phyloP scores from a whole-genome alignment of 129 eudicot genomes.

The Flaveria robusta region DNA sequence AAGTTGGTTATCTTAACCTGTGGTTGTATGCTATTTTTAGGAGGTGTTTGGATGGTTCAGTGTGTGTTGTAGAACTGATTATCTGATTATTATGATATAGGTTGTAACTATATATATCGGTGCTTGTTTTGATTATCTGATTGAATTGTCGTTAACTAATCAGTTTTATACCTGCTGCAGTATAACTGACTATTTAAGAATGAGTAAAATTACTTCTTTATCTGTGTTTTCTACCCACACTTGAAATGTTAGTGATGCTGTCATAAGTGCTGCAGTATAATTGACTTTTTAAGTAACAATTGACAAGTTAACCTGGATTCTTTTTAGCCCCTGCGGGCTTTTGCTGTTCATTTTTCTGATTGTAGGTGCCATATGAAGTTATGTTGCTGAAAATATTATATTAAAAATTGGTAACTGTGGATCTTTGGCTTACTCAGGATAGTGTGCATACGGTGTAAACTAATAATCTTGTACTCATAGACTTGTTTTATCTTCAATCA shows the following conservation, averaged over 20 bases:
- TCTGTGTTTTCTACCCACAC: neutral
- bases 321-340: neutral
- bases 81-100: neutral
- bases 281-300: neutral
- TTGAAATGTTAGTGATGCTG: neutral
- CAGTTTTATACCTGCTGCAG: neutral
- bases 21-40: neutral
- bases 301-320: constrained; percentile 7
- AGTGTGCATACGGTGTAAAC: neutral
- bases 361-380: neutral
- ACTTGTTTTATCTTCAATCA: neutral
- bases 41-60: neutral
- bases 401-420: neutral
- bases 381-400: constrained; percentile 1
- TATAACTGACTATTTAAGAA: neutral
- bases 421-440: constrained; percentile 3
- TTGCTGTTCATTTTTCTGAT: neutral
- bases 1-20: constrained; percentile 24
- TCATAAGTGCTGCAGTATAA: neutral
- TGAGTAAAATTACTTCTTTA: neutral
- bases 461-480: neutral
- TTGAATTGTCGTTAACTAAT: neutral
- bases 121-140: neutral
- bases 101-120: neutral
- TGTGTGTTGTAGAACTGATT: neutral